phyloP scores from a whole-genome alignment of 352 stramenopile species.

The Blastocystis sp. region DNA sequence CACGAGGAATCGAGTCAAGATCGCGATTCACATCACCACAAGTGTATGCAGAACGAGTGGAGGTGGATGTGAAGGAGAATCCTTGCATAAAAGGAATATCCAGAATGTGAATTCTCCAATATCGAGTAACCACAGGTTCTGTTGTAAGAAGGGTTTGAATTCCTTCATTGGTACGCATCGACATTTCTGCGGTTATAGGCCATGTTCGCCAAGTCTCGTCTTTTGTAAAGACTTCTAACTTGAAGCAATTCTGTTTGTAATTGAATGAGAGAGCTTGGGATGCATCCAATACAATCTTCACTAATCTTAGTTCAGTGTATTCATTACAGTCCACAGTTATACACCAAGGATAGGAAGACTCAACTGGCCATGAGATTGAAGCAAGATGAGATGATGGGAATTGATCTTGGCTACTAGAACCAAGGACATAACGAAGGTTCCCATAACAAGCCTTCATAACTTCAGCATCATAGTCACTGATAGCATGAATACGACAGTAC shows the following conservation, averaged over 20 bases:
- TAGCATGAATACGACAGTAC: not conserved
- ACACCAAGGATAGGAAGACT: conserved; percentile 18
- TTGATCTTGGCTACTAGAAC: not conserved
- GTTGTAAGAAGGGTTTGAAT: not conserved
- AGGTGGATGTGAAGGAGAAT: not conserved
- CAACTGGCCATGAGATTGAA: conserved; percentile 1
- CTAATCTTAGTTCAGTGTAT: not conserved
- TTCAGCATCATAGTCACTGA: not conserved
- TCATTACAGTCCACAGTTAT: conserved; percentile 31
- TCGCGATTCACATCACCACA: not conserved
- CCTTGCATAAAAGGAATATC: conserved; percentile 6
- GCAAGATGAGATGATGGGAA: not conserved
- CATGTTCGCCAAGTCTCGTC: not conserved
- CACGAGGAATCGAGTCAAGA: not conserved
- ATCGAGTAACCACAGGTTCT: not conserved
- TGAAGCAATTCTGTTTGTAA: not conserved
- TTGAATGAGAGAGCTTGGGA: not conserved
- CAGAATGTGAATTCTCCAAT: not conserved
- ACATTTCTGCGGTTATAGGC: not conserved
- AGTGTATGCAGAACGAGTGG: not conserved
- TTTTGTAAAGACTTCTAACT: not conserved
- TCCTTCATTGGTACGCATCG: not conserved
- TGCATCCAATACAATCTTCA: conserved; percentile 29
- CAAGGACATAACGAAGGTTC: not conserved
- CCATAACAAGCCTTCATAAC: not conserved